A percentile compares a stretch with the other conserved stretches of the same genome.
Conservation (phyloP, 2,329 filamentous ascomycete genomes). For the Thelonectria rubi region DNA sequence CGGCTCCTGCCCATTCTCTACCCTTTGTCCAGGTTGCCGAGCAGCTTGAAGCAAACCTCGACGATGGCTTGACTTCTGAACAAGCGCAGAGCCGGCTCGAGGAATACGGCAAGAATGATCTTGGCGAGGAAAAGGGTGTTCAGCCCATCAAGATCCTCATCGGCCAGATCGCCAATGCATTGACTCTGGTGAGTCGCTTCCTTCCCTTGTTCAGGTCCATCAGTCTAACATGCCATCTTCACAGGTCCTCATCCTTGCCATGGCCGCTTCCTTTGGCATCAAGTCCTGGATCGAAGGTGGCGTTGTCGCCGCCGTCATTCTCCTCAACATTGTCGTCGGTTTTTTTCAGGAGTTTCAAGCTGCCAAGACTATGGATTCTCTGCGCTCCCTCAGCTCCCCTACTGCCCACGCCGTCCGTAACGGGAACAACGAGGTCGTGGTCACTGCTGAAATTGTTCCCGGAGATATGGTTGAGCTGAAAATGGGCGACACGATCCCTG, state of each 20-base stretch:
- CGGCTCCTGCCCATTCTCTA: slow-evolving; percentile 37
- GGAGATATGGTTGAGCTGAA: slow-evolving; percentile 65
- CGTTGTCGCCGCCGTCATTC: slow-evolving; percentile 65
- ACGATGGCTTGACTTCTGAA: slow-evolving; percentile 26
- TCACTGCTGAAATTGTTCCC: slow-evolving; percentile 59
- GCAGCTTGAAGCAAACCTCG: slow-evolving; percentile 25
- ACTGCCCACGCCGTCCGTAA: slow-evolving; percentile 55
- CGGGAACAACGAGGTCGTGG: slow-evolving; percentile 50
- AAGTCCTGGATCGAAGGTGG: slow-evolving; percentile 68
- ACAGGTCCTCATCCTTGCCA: slow-evolving; percentile 63
- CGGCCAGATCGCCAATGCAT: slow-evolving; percentile 67
- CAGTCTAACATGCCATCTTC: slow-evolving; percentile 28
- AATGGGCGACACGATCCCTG: slow-evolving; percentile 69
- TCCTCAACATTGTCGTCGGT: slow-evolving; percentile 66
- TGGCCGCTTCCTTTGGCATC: slow-evolving; percentile 66
- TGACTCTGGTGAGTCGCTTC: slow-evolving; percentile 57
- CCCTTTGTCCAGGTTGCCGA: slow-evolving; percentile 31
- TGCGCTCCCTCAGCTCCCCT: slow-evolving; percentile 54
- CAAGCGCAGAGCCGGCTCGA: slow-evolving; percentile 3
- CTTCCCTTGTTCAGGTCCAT: background rate
- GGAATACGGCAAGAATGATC: slow-evolving; percentile 54
- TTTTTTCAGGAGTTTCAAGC: slow-evolving; percentile 57
- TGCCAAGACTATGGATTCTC: slow-evolving; percentile 60
- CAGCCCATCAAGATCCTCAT: slow-evolving; percentile 65
- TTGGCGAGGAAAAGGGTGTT: slow-evolving; percentile 57